Evolutionary conservation across 345 rosid species (phyloP).

Genomic region (Salix brachista): DNA sequence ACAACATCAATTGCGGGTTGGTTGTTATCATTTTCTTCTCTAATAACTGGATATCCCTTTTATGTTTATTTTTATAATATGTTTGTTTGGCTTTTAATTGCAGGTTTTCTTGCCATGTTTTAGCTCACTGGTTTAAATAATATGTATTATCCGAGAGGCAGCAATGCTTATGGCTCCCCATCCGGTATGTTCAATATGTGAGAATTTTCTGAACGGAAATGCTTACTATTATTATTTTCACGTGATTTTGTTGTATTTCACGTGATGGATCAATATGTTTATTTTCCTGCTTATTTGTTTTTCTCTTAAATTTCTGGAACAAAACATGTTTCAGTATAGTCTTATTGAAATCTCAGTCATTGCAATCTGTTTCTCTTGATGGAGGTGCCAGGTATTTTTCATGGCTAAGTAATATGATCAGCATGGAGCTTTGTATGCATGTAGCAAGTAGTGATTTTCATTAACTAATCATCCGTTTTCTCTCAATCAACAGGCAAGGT

Average conservation of each 20-base stretch:
- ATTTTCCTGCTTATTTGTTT: neutral
- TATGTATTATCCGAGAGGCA: conserved; percentile 82
- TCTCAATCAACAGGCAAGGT: conserved; percentile 20
- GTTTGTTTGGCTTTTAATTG: neutral
- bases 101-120: conserved; percentile 1
- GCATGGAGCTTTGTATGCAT: conserved; percentile 11
- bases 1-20: neutral
- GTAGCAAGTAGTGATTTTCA: conserved; percentile 1
- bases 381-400: conserved; percentile 68
- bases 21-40: neutral
- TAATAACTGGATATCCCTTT: neutral
- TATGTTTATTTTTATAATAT: neutral
- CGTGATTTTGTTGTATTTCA: no score
- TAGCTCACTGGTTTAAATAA: neutral
- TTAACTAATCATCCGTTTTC: neutral
- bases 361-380: conserved; percentile 66
- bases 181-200: conserved; percentile 81
- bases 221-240: no score
- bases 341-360: conserved; percentile 60
- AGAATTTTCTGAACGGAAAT: conserved; percentile 20
- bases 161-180: conserved; percentile 60
- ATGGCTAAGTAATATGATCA: conserved; percentile 2
- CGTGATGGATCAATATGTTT: no score
- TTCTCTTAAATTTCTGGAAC: neutral
- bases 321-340: neutral